phyloP scores from a whole-genome alignment of 768 basidiomycete species.

The Trametes coccinea region DNA sequence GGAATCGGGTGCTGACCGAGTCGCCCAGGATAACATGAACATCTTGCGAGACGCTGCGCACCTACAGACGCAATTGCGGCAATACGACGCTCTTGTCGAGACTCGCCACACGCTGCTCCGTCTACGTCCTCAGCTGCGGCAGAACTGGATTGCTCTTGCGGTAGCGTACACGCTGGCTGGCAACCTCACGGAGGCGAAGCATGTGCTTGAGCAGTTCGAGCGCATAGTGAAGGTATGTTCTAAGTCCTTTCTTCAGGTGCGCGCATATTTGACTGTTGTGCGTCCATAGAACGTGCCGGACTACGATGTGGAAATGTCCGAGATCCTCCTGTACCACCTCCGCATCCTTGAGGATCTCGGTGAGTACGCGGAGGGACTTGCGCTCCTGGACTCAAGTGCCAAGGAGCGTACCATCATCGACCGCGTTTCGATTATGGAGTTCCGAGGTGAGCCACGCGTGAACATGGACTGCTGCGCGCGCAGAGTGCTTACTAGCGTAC shows the following conservation, averaged over 20 bases:
- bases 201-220: conserved; percentile 73
- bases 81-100: conserved; percentile 76
- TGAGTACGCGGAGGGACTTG: conserved; percentile 58
- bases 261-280: conserved; percentile 1
- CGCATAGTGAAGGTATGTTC: conserved; percentile 64
- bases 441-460: conserved; percentile 49
- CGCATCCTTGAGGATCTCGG: conserved; percentile 72
- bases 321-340: conserved; percentile 78
- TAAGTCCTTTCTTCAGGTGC: not conserved
- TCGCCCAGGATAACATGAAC: conserved; percentile 83
- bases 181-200: conserved; percentile 66
- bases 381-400: conserved; percentile 61
- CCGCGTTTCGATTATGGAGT: conserved; percentile 65
- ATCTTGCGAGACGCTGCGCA: conserved; percentile 89
- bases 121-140: conserved; percentile 77
- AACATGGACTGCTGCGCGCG: not conserved
- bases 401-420: conserved; percentile 71
- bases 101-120: conserved; percentile 80
- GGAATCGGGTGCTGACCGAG: not conserved
- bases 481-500: conserved; percentile 13
- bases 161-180: conserved; percentile 87
- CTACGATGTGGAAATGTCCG: conserved; percentile 82
- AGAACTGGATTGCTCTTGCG: conserved; percentile 88
- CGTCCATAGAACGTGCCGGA: conserved; percentile 64
- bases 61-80: conserved; percentile 83